Base-by-base conservation (phyloP, 148 eudicot species). In the Beta vulgaris region DNA sequence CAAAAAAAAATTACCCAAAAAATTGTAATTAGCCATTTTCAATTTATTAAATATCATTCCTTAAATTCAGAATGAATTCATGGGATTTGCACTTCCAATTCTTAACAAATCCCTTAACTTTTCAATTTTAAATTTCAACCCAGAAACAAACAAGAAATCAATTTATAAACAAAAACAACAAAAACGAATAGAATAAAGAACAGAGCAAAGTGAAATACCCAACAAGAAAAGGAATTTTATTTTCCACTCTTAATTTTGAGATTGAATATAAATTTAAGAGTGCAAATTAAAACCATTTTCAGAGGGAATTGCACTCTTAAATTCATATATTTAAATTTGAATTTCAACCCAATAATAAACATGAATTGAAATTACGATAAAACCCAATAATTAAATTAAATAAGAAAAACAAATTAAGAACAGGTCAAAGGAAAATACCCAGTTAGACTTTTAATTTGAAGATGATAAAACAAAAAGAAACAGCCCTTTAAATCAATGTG, bases 401-500 rank as follows among this genome's bases (percentile, higher is more conserved):
- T n/a, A n/a, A n/a, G n/a, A n/a, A n/a, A n/a, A n/a, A n/a, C n/a
- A n/a, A n/a, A n/a, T n/a, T n/a, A n/a, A n/a, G n/a, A n/a, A n/a
- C n/a, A n/a, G n/a, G n/a, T n/a, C n/a, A n/a, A n/a, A n/a, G n/a
- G n/a, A n/a, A n/a, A n/a, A n/a, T n/a, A n/a, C n/a, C n/a, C n/a
- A n/a, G n/a, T n/a, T 39, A 72, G 37, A 5, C 31, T 34, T 23
- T 37, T 57, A 39, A 68, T 23, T 19, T 31, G 2, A 9, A 58
- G 18, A 21, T 8, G 6, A 68, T 12, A 18, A 28, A 26, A 51
- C 36, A 68, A 55, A 42, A 40, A 32, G 15, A 39, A 71, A 77
- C 4, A 63, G 21, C 67, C 44, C 44, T 54, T n/a, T 5, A 51
- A 72, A 78, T 26, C 54, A 78, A 78, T 62, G 75, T 72, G 76